phyloP scores from a whole-genome alignment of 768 basidiomycete genomes.

The Aureoboletus auriporus region DNA sequence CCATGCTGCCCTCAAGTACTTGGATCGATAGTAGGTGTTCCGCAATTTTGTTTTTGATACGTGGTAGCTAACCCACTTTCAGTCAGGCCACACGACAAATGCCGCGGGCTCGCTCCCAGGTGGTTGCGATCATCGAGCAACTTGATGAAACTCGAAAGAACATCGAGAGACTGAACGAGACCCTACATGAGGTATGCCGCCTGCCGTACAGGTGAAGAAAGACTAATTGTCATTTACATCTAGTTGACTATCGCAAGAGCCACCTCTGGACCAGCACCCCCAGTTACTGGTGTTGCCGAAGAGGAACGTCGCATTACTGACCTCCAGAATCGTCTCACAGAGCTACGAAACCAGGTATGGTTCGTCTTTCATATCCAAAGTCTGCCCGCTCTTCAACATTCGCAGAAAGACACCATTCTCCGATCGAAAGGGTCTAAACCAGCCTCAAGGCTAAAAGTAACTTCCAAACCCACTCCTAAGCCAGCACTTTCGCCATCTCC shows the following conservation, averaged over 20 bases:
- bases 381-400: not conserved
- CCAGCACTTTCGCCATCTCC: constrained; percentile 16
- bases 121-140: constrained; percentile 35
- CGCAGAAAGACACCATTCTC: constrained; percentile 28
- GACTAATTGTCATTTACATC: not conserved
- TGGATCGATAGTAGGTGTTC: constrained; percentile 67
- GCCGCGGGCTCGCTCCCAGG: constrained; percentile 45
- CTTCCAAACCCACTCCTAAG: constrained; percentile 11
- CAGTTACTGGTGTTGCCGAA: constrained; percentile 28
- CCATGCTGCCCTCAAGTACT: constrained; percentile 68
- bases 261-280: constrained; percentile 18
- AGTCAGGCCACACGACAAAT: constrained; percentile 46
- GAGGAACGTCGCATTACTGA: constrained; percentile 43
- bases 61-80: constrained; percentile 28
- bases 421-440: constrained; percentile 17
- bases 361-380: constrained; percentile 1
- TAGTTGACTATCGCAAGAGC: constrained; percentile 16
- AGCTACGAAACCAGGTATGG: constrained; percentile 37
- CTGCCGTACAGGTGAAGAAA: constrained; percentile 1
- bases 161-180: constrained; percentile 32
- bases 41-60: not conserved
- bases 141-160: constrained; percentile 35
- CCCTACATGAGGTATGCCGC: constrained; percentile 37
- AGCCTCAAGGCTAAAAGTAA: constrained; percentile 7
- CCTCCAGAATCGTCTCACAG: constrained; percentile 38